A percentile compares a stretch with the other conserved stretches of the same genome.
phyloP scores from a whole-genome alignment of 352 stramenopile genomes.

The Phytophthora melonis region DNA sequence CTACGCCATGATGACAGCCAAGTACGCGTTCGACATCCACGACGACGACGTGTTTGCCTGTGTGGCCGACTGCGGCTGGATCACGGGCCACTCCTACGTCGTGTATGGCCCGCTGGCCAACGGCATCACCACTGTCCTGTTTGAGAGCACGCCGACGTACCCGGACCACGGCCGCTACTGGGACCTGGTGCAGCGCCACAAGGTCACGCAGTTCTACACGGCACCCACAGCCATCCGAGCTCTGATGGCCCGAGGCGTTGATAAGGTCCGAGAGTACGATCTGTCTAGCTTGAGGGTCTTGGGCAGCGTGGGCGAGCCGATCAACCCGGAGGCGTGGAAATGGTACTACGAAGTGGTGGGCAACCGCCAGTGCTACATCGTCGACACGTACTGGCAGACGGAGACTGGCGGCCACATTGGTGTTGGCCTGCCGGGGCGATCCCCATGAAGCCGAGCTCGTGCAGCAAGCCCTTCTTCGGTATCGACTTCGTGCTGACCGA shows the following conservation, averaged over 20 bases:
- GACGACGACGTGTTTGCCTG: constrained; percentile 95
- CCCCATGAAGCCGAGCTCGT: constrained; percentile 90
- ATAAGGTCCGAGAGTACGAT: constrained; percentile 95
- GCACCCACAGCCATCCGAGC: constrained; percentile 46
- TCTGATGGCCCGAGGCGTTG: constrained; percentile 96
- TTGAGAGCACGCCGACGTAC: constrained; percentile 97
- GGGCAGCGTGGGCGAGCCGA: constrained; percentile 97
- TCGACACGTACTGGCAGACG: constrained; percentile 96
- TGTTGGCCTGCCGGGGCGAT: constrained; percentile 82
- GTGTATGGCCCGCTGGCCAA: constrained; percentile 97
- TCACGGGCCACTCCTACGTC: constrained; percentile 97
- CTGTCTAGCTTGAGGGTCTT: constrained; percentile 93
- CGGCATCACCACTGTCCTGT: constrained; percentile 97
- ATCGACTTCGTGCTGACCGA: constrained; percentile 89
- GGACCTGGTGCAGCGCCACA: constrained; percentile 85
- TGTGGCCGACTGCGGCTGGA: constrained; percentile 96
- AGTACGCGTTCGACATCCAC: constrained; percentile 93
- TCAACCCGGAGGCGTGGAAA: constrained; percentile 96
- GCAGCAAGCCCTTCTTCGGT: constrained; percentile 95
- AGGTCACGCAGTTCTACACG: constrained; percentile 25
- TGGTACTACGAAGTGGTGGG: constrained; percentile 96
- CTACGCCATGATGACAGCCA: constrained; percentile 93
- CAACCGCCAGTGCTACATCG: constrained; percentile 85
- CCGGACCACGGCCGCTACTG: constrained; percentile 95
- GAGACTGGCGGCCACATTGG: constrained; percentile 11